These are phyloP conservation scores for Hypseocharis bilobata DNA, from an alignment of 441 rosid species.

Conservation along the genomic window DNA sequence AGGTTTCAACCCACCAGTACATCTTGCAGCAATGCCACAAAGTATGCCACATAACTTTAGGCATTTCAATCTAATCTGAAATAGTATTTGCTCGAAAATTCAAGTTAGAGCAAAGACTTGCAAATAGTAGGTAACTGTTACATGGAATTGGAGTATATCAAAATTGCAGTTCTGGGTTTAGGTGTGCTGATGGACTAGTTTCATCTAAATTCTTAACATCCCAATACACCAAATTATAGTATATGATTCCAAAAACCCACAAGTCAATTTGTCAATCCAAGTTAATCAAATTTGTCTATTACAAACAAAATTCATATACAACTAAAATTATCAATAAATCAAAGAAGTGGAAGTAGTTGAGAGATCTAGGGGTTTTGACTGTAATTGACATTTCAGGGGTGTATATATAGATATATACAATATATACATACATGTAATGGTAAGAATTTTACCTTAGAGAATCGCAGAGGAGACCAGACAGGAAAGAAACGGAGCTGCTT, in stretches of 20 bases:
- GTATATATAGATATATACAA: neutral
- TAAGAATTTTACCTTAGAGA: neutral
- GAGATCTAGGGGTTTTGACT: neutral
- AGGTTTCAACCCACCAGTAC: neutral
- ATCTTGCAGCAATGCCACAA: neutral
- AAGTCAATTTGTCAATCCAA: neutral
- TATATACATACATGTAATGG: neutral
- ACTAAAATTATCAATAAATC: neutral
- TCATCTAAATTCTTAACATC: neutral
- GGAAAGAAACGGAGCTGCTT: conserved; percentile 9
- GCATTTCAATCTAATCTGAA: neutral
- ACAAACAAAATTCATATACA: neutral
- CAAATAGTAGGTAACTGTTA: neutral
- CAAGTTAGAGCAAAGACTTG: neutral
- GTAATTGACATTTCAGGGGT: neutral
- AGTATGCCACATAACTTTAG: neutral
- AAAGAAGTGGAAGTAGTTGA: neutral
- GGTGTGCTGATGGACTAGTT: neutral
- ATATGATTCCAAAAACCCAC: neutral
- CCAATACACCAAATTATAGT: neutral
- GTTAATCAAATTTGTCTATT: neutral
- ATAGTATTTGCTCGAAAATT: neutral
- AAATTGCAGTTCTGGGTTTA: neutral
- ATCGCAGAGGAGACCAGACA: neutral
- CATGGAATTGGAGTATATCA: too few relatives aligned